Evolutionary conservation across 2,329 filamentous ascomycete species (phyloP).

Genomic region (Phoma herbarum): DNA sequence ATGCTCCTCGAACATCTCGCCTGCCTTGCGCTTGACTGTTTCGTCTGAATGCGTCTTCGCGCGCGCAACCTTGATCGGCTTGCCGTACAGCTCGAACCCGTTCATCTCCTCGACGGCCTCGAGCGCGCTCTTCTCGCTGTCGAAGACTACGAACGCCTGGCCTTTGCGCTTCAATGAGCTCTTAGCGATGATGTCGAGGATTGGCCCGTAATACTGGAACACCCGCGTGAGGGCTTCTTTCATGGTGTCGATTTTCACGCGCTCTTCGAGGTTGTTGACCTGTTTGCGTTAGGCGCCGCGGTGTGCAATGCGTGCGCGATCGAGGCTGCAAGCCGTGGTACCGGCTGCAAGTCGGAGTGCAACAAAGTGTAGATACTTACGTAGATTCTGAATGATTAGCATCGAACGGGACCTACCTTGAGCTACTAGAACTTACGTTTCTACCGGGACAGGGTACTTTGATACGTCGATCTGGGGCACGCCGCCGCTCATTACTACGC

Average conservation of each 20-base stretch:
- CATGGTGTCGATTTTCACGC: constrained; percentile 81
- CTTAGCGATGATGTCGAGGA: constrained; percentile 87
- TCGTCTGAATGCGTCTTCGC: constrained; percentile 88
- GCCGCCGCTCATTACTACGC: constrained; percentile 34
- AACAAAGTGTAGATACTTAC: constrained; percentile 33
- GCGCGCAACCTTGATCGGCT: constrained; percentile 84
- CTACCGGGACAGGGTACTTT: constrained; percentile 48
- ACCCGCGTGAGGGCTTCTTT: constrained; percentile 77
- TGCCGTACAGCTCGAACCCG: constrained; percentile 91
- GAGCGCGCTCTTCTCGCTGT: constrained; percentile 77
- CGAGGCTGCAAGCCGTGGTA: not conserved
- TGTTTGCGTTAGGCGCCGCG: constrained; percentile 38
- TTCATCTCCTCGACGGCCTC: constrained; percentile 88
- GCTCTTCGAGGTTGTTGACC: constrained; percentile 88
- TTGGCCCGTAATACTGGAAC: constrained; percentile 87
- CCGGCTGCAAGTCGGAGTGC: not conserved
- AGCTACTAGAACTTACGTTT: constrained; percentile 43
- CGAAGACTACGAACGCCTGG: constrained; percentile 94
- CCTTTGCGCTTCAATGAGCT: constrained; percentile 91
- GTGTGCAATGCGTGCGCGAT: constrained; percentile 32
- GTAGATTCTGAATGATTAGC: constrained; percentile 41
- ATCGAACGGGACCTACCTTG: constrained; percentile 10
- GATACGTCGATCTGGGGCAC: constrained; percentile 36
- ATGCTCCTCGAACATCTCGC: constrained; percentile 85
- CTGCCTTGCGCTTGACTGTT: constrained; percentile 78